Evolutionary conservation across 1,284 basidiomycete genomes (phyloP).

Genomic region (Takashimella tepidaria): DNA sequence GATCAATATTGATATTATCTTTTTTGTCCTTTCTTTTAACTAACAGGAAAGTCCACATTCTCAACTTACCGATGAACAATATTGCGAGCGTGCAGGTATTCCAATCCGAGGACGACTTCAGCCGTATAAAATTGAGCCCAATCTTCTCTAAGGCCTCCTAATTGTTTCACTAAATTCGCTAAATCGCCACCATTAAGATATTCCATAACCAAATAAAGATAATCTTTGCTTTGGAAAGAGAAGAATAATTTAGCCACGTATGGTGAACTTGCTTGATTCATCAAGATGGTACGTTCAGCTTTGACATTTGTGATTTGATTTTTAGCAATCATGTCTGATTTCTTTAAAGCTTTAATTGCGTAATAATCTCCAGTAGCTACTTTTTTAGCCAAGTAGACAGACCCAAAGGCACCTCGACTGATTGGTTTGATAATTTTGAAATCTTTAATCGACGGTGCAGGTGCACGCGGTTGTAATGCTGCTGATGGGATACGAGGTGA

Average conservation of each 20-base stretch:
- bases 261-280: slow-evolving; percentile 99
- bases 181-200: slow-evolving; percentile 97
- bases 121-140: slow-evolving; percentile 97
- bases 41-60: no score
- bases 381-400: slow-evolving; percentile 97
- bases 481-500: slow-evolving; percentile 84
- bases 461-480: slow-evolving; percentile 69
- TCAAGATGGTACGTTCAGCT: slow-evolving; percentile 97
- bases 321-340: slow-evolving; percentile 99
- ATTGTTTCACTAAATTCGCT: slow-evolving; percentile 87
- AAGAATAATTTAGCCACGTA: slow-evolving; percentile 98
- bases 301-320: slow-evolving; percentile 99
- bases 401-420: slow-evolving; percentile 97
- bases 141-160: slow-evolving; percentile 90
- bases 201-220: slow-evolving; percentile 98
- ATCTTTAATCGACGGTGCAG: slow-evolving; percentile 92
- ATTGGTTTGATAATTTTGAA: slow-evolving; percentile 99
- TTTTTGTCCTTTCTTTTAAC: neutral
- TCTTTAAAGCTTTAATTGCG: slow-evolving; percentile 98
- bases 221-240: slow-evolving; percentile 94
- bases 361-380: slow-evolving; percentile 97
- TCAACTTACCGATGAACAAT: slow-evolving; percentile 95
- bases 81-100: slow-evolving; percentile 88
- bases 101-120: slow-evolving; percentile 89
- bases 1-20: neutral